These are phyloP conservation scores for Neurospora sp. DNA, from an alignment of 495 filamentous ascomycete genomes.

Conservation along the genomic window DNA sequence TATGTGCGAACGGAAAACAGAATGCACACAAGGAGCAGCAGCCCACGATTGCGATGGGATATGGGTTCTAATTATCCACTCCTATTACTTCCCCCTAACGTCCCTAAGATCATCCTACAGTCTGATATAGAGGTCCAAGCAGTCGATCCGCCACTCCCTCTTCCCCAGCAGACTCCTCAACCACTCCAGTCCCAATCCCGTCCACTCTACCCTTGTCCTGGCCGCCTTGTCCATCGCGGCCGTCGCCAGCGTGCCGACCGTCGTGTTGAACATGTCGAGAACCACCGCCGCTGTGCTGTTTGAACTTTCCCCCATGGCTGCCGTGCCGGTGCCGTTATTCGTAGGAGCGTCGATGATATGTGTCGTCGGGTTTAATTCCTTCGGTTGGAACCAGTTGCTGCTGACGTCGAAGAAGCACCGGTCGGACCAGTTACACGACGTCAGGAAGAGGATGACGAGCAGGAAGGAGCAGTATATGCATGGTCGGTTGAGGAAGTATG, in stretches of 20 bases:
- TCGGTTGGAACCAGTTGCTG: constrained; percentile 76
- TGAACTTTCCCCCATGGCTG: constrained; percentile 19
- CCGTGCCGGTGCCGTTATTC: constrained; percentile 24
- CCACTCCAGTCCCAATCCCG: constrained; percentile 76
- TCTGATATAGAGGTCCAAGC: constrained; percentile 70
- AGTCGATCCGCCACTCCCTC: constrained; percentile 74
- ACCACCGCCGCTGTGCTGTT: constrained; percentile 22
- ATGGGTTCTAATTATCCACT: background rate
- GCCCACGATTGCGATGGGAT: background rate
- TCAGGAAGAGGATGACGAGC: constrained; percentile 78
- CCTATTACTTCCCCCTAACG: background rate
- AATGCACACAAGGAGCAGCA: background rate
- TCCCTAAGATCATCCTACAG: constrained; percentile 31
- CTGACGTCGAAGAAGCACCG: constrained; percentile 78
- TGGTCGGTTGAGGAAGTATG: constrained; percentile 81
- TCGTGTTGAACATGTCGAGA: constrained; percentile 58
- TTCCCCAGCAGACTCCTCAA: constrained; percentile 62
- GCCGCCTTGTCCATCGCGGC: constrained; percentile 54
- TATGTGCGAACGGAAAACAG: background rate
- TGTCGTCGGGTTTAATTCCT: constrained; percentile 14
- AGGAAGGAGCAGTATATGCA: constrained; percentile 88
- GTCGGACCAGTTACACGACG: constrained; percentile 86
- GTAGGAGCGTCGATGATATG: constrained; percentile 16
- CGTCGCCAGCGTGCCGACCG: constrained; percentile 53
- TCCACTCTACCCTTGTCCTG: constrained; percentile 54